Conservation (phyloP, 2,329 filamentous ascomycete genomes). For the Xylaria sp. region DNA sequence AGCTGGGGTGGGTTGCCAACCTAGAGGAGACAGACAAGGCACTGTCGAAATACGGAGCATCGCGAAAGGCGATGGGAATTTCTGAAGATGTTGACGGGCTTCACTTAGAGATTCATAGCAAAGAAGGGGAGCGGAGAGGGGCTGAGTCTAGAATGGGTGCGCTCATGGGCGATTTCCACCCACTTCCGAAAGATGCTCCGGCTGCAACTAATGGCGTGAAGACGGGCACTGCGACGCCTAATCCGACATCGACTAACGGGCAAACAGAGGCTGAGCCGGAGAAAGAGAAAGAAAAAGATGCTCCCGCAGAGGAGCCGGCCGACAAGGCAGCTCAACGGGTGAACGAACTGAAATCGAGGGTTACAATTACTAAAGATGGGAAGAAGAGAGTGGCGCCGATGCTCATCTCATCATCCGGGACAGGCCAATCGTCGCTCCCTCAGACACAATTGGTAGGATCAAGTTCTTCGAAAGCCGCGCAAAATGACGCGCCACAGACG, state of each 20-base stretch:
- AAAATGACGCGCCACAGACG: slow-evolving; percentile 75
- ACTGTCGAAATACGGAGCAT: slow-evolving; percentile 88
- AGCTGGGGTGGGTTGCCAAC: slow-evolving; percentile 86
- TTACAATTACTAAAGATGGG: slow-evolving; percentile 94
- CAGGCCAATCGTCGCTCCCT: slow-evolving; percentile 83
- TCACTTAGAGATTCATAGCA: slow-evolving; percentile 86
- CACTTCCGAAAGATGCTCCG: slow-evolving; percentile 53
- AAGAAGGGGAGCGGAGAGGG: slow-evolving; percentile 84
- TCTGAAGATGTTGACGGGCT: slow-evolving; percentile 90
- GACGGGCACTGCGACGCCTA: slow-evolving; percentile 40
- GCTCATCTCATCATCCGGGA: slow-evolving; percentile 86
- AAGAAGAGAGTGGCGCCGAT: slow-evolving; percentile 95
- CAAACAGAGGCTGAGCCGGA: slow-evolving; percentile 35
- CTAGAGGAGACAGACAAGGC: slow-evolving; percentile 90
- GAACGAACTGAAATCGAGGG: slow-evolving; percentile 77
- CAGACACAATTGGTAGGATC: slow-evolving; percentile 86
- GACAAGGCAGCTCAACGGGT: slow-evolving; percentile 59
- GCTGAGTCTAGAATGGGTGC: slow-evolving; percentile 97
- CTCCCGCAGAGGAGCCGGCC: slow-evolving; percentile 48
- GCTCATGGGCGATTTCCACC: slow-evolving; percentile 84
- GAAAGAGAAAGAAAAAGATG: slow-evolving; percentile 42
- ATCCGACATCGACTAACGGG: slow-evolving; percentile 41
- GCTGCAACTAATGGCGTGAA: slow-evolving; percentile 58
- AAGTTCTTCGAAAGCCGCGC: slow-evolving; percentile 62
- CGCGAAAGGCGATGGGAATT: slow-evolving; percentile 85